Base-by-base conservation (phyloP, 164 flowering plant species). In the Sextonia rubra region DNA sequence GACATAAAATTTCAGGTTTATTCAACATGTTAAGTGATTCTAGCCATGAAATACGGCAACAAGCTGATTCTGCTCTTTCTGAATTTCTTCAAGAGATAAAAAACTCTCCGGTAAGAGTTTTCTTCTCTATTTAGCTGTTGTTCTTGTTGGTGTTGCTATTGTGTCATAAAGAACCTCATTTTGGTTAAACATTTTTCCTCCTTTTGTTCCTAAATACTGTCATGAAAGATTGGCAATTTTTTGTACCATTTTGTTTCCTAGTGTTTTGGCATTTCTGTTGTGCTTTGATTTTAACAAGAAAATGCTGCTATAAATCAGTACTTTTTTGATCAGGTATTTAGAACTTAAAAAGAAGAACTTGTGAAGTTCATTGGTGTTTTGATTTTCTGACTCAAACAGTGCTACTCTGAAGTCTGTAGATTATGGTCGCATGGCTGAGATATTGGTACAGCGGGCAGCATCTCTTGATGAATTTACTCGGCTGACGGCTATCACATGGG, bases 351-450 rank as follows among this genome's bases (percentile, higher is more conserved):
- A 6, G 44, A 6, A 32, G 44, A 32, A 32, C 44, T 7, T 32
- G 44, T 32, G 44, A 32, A 32, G 49, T 37, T 66, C 69, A 66
- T 55, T 32, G 7, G 44, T 32, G 44, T 32, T 32, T 32, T 64
- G 22, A 32, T 22, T 77, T 77, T 80, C 89, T 88, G 88, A 89
- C 86, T 80, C 67, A 76, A 83, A 80, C 85, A 82, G 82, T 89
- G 82, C 76, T 87, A 66, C 83, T 86, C 64, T 87, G 84, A 86
- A 92, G 99, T 95, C 99, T 87, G 98, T 93, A 93, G 99, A 95
- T 89, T 95, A 95, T 84, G 99, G 98, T 76, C 97, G 99, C 79
- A 93, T 95, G 98, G 99, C 99, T 78, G 98, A 93, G 79, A 95
- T 95, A 71, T 81, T 95, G 85, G 97, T 95, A 20, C 97, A 89